Conservation (phyloP, 148 eudicot species). For the Camellia granthamiana region DNA sequence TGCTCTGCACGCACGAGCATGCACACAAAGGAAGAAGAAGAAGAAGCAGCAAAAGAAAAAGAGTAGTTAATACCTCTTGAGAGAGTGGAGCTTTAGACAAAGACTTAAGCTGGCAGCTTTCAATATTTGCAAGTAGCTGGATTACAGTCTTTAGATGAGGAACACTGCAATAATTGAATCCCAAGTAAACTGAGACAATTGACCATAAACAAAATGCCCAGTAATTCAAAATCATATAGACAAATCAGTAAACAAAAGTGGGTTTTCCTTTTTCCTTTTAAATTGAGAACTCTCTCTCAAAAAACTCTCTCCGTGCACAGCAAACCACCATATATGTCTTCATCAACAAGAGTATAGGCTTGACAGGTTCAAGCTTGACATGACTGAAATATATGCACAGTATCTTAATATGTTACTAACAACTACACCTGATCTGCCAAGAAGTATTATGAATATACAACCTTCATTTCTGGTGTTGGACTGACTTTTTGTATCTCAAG, state of each 20-base stretch:
- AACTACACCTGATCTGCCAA: neutral
- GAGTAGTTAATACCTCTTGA: slow-evolving; percentile 37
- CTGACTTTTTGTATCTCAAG: neutral
- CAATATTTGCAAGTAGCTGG: slow-evolving; percentile 75
- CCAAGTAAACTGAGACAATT: slow-evolving; percentile 2
- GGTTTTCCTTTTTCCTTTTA: neutral
- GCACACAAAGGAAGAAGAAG: neutral
- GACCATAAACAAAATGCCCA: neutral
- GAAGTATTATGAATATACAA: neutral
- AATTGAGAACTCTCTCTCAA: neutral
- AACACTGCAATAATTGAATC: slow-evolving; percentile 44
- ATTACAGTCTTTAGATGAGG: slow-evolving; percentile 76
- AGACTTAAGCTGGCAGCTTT: slow-evolving; percentile 69
- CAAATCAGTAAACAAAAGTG: neutral
- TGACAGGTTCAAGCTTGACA: neutral
- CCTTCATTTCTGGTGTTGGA: neutral
- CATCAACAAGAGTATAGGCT: neutral
- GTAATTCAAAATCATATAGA: neutral
- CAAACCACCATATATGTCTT: neutral
- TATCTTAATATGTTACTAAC: neutral
- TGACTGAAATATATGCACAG: neutral
- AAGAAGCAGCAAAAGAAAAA: neutral
- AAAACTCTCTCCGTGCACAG: neutral
- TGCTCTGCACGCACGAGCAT: neutral
- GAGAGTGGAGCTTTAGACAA: slow-evolving; percentile 40